These are phyloP conservation scores for Botrytis fabae DNA, from an alignment of 2,329 filamentous ascomycete genomes.

Conservation along the genomic window DNA sequence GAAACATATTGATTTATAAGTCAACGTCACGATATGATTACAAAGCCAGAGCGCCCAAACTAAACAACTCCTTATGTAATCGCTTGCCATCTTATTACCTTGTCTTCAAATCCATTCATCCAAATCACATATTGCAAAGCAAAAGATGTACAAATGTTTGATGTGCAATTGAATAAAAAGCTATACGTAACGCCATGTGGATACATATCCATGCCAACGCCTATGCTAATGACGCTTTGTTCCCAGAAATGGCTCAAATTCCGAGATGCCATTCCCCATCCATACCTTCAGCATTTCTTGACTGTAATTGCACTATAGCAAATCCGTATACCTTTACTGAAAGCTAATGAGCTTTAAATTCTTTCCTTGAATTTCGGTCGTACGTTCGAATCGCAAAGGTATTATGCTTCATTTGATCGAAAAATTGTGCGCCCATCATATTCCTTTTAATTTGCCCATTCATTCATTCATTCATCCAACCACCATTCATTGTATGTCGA, in stretches of 20 bases:
- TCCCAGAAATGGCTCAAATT: background rate
- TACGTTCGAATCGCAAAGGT: background rate
- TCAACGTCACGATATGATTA: background rate
- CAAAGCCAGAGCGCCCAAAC: background rate
- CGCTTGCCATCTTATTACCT: too few relatives aligned
- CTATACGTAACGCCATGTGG: conserved; percentile 8
- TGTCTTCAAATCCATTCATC: background rate
- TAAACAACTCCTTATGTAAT: too few relatives aligned
- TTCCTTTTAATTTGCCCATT: background rate
- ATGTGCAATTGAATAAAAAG: background rate
- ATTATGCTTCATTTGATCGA: background rate
- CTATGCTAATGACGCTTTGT: conserved; percentile 9
- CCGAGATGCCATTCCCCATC: background rate
- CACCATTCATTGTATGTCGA: conserved; percentile 14
- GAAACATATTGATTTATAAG: background rate
- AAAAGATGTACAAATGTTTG: background rate
- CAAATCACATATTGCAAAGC: background rate
- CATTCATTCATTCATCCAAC: background rate
- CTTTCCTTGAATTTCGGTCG: background rate
- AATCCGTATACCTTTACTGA: background rate
- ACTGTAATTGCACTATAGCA: background rate
- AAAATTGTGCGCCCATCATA: background rate
- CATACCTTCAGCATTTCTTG: background rate
- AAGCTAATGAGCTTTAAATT: background rate
- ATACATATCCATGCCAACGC: conserved; percentile 8